Percentiles rank a stretch among this genome's conserved stretches.
These are phyloP conservation scores for Biscogniauxia mediterranea DNA, from an alignment of 2,329 filamentous ascomycete genomes.

Conservation along the genomic window DNA sequence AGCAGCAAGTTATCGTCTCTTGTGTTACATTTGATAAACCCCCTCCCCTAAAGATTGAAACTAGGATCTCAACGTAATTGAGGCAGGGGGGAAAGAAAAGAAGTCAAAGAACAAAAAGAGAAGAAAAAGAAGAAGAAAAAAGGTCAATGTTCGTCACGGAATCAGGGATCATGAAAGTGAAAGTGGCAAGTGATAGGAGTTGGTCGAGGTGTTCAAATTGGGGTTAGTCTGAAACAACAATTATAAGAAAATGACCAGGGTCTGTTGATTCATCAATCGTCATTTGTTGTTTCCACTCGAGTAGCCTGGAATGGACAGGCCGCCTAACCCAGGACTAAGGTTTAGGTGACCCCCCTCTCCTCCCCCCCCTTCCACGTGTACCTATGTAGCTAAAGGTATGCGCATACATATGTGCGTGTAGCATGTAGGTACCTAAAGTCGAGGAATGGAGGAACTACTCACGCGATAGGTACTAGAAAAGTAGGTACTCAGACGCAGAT, in stretches of 20 bases:
- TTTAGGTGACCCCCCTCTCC: background rate
- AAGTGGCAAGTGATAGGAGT: background rate
- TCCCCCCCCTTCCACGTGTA: background rate
- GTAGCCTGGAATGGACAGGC: background rate
- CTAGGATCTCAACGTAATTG: too few species aligned
- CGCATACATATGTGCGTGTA: background rate
- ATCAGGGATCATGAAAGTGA: background rate
- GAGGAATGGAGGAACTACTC: background rate
- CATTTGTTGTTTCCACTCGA: background rate
- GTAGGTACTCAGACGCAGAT: background rate
- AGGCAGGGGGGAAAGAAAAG: background rate
- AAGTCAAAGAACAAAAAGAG: background rate
- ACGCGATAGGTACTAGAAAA: background rate
- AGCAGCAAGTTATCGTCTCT: too few species aligned
- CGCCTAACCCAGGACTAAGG: background rate
- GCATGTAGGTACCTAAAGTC: background rate
- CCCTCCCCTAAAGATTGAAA: too few species aligned
- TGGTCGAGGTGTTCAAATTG: background rate
- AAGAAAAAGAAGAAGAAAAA: background rate
- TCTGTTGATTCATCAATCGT: background rate
- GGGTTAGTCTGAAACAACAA: slow-evolving; percentile 1
- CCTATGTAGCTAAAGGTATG: background rate
- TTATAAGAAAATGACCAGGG: background rate
- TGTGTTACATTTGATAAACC: too few species aligned
- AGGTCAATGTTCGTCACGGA: background rate